A percentile compares a stretch with the other conserved stretches of the same genome.
phyloP scores from a whole-genome alignment of 371 early-diverging fungal genomes.

The Rhizoclosmatium hyalinum region DNA sequence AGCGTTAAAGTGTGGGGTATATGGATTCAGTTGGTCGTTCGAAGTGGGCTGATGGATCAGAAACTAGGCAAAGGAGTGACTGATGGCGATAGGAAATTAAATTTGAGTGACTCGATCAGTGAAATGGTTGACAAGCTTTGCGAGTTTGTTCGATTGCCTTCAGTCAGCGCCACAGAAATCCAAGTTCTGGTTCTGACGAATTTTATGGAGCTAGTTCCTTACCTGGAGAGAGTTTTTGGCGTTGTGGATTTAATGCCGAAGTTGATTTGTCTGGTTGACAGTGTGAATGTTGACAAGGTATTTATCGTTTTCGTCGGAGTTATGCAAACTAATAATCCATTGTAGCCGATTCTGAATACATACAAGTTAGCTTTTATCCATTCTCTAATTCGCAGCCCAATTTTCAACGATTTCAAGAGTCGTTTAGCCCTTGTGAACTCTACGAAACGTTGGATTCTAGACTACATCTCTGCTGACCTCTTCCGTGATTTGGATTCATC shows the following conservation, averaged over 20 bases:
- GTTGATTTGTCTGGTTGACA: slow-evolving; percentile 61
- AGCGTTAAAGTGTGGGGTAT: slow-evolving; percentile 77
- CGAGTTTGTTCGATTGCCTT: slow-evolving; percentile 14
- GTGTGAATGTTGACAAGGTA: slow-evolving; percentile 37
- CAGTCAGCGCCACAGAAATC: slow-evolving; percentile 57
- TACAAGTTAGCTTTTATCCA: slow-evolving; percentile 67
- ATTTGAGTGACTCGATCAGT: background rate
- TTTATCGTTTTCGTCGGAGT: background rate
- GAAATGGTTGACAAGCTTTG: slow-evolving; percentile 5
- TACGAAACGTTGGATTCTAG: slow-evolving; percentile 65
- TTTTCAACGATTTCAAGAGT: slow-evolving; percentile 60
- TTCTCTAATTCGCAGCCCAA: slow-evolving; percentile 63
- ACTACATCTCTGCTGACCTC: slow-evolving; percentile 62
- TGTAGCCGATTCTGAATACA: slow-evolving; percentile 58
- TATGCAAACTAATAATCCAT: background rate
- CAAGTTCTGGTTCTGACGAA: slow-evolving; percentile 74
- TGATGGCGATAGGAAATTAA: background rate
- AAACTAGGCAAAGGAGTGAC: background rate
- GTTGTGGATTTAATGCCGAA: slow-evolving; percentile 53
- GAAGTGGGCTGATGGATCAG: slow-evolving; percentile 34
- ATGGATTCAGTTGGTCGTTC: slow-evolving; percentile 60
- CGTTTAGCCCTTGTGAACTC: slow-evolving; percentile 58
- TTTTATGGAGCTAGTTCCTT: slow-evolving; percentile 65
- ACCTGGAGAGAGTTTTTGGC: slow-evolving; percentile 56
- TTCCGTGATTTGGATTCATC: slow-evolving; percentile 33